Evolutionary conservation across 129 eudicot species (phyloP).

Genomic region (Scalesia atractyloides): DNA sequence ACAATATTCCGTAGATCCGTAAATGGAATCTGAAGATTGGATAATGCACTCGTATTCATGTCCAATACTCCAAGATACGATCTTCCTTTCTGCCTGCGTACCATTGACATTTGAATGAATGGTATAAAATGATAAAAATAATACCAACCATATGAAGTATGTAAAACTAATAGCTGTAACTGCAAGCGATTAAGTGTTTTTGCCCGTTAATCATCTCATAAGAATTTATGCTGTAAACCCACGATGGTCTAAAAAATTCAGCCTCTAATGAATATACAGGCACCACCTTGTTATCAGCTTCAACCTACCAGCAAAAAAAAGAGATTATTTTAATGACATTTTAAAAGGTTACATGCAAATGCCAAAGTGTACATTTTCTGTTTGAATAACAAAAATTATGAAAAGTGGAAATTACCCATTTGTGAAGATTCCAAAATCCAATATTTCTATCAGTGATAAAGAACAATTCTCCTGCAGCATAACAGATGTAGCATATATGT

Average conservation of each 20-base stretch:
- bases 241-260: constrained; percentile 60
- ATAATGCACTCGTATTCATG: constrained; percentile 38
- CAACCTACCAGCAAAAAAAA: constrained; percentile 32
- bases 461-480: constrained; percentile 55
- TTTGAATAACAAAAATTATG: neutral
- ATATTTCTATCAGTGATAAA: constrained; percentile 54
- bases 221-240: constrained; percentile 59
- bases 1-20: constrained; percentile 58
- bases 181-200: constrained; percentile 52
- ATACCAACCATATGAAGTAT: neutral
- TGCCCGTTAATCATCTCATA: constrained; percentile 43
- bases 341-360: neutral
- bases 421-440: constrained; percentile 63
- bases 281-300: constrained; percentile 42
- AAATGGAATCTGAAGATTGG: constrained; percentile 49
- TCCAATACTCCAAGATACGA: constrained; percentile 59
- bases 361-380: neutral
- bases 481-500: neutral
- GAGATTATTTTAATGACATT: neutral
- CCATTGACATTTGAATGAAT: neutral
- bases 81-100: constrained; percentile 53
- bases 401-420: constrained; percentile 40
- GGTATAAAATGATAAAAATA: too few species aligned
- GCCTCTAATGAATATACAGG: constrained; percentile 57
- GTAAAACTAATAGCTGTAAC: constrained; percentile 40